These are phyloP conservation scores for Zymoseptoria brevis DNA, from an alignment of 2,329 filamentous ascomycete genomes.

Conservation along the genomic window DNA sequence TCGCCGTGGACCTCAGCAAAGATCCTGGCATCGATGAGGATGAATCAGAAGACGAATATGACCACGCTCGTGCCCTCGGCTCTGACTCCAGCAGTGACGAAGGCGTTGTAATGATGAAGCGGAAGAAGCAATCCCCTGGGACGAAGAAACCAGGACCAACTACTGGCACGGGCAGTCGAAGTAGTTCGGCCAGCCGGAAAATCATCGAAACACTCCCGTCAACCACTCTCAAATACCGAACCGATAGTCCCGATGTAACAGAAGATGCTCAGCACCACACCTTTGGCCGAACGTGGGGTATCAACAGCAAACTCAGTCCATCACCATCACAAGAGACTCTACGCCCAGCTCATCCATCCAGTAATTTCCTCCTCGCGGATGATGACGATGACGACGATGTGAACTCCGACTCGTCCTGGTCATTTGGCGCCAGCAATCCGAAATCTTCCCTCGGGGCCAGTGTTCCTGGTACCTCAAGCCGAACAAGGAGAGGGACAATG, in stretches of 20 bases:
- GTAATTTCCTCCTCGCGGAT: constrained; percentile 46
- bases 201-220: constrained; percentile 83
- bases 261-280: constrained; percentile 30
- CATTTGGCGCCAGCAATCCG: constrained; percentile 28
- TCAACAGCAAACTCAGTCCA: constrained; percentile 47
- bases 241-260: constrained; percentile 59
- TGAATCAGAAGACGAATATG: constrained; percentile 28
- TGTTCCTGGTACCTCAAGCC: constrained; percentile 17
- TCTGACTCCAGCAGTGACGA: constrained; percentile 54
- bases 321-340: constrained; percentile 79
- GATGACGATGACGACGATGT: constrained; percentile 17
- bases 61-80: constrained; percentile 36
- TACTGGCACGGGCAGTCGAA: constrained; percentile 41
- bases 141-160: constrained; percentile 39
- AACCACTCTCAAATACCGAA: constrained; percentile 77
- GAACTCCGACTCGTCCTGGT: constrained; percentile 25
- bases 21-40: constrained; percentile 64
- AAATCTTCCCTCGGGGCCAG: constrained; percentile 26
- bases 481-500: constrained; percentile 16
- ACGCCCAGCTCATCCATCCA: constrained; percentile 59
- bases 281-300: constrained; percentile 35
- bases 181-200: constrained; percentile 49
- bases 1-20: constrained; percentile 74
- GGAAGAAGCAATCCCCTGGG: constrained; percentile 38
- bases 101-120: constrained; percentile 75